Base-by-base conservation (phyloP, 1,139 yeast species). In the Diutina rugosa region DNA sequence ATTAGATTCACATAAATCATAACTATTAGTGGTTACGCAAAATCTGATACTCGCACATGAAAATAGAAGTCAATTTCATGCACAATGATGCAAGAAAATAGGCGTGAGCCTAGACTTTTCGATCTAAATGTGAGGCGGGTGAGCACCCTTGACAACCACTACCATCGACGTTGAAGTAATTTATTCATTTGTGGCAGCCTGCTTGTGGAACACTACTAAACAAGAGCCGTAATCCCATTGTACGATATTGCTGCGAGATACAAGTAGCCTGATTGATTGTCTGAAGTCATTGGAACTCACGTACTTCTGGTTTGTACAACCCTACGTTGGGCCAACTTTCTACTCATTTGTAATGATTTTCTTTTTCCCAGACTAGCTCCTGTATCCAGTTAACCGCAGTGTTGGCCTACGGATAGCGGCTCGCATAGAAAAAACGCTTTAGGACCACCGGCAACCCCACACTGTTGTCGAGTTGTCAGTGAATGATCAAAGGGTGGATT, bases 401-500 rank as follows among this genome's bases (percentile, higher is more conserved):
- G 10, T 35, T 35, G 41, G 12, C 41, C 5, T n/a, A 35, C 14
- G 41, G 41, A 35, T 35, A n/a, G 41, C 41, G 41, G 1, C 41
- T n/a, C 41, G 41, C 41, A 35, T 35, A n/a, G 41, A 35, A 35
- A 35, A 35, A 35, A 35, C 41, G 41, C 6, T 35, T 35, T 10
- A 12, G 14, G 41, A 35, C 41, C 46, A 16, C 21, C 46, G 46
- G 46, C 49, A 21, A 46, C 30, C 49, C 49, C 28, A 45, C 47
- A 45, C 32, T n/a, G 14, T 21, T 46, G 29, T 26, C 29, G 49
- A 46, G 49, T 46, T 21, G 49, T 47, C 38, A 47, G 51, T 47
- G 51, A 30, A 47, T 47, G 51, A 21, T 14, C 29, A 47, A 26
- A 47, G 38, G 51, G 51, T 47, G 51, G 51, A 47, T 47, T n/a